phyloP scores from a whole-genome alignment of 495 filamentous ascomycete genomes.

The Pseudomonodictys pantanalensis region DNA sequence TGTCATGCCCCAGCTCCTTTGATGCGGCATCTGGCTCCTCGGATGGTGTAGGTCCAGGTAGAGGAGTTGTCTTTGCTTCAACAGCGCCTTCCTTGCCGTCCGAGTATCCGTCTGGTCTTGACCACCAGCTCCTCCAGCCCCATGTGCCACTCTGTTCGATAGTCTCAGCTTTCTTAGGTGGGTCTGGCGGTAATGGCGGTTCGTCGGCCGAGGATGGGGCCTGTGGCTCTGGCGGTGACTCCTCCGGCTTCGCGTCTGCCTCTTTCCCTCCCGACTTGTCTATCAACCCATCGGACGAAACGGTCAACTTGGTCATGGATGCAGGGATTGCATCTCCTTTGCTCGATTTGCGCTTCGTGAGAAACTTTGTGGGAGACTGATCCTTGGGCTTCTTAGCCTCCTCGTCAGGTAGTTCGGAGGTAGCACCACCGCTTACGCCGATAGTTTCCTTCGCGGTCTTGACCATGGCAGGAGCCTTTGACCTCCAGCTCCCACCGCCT shows the following conservation, averaged over 20 bases:
- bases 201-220: constrained; percentile 15
- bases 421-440: constrained; percentile 37
- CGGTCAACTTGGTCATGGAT: constrained; percentile 40
- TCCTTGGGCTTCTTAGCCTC: constrained; percentile 13
- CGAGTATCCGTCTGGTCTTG: constrained; percentile 40
- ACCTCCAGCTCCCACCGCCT: constrained; percentile 36
- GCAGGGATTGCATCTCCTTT: constrained; percentile 39
- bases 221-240: constrained; percentile 10
- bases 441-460: constrained; percentile 39
- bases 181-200: constrained; percentile 34
- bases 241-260: neutral
- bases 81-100: constrained; percentile 18
- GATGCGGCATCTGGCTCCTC: constrained; percentile 18
- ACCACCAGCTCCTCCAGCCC: constrained; percentile 45
- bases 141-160: constrained; percentile 6
- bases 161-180: constrained; percentile 19
- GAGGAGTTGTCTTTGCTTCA: constrained; percentile 32
- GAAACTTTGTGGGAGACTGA: constrained; percentile 25
- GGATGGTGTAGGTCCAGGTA: constrained; percentile 28
- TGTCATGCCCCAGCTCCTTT: constrained; percentile 11
- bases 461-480: constrained; percentile 39
- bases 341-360: constrained; percentile 39
- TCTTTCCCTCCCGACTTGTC: constrained; percentile 13
- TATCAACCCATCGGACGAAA: constrained; percentile 31
- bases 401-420: constrained; percentile 33